Conservation (phyloP, 345 rosid genomes). For the Syzygium aqueum region DNA sequence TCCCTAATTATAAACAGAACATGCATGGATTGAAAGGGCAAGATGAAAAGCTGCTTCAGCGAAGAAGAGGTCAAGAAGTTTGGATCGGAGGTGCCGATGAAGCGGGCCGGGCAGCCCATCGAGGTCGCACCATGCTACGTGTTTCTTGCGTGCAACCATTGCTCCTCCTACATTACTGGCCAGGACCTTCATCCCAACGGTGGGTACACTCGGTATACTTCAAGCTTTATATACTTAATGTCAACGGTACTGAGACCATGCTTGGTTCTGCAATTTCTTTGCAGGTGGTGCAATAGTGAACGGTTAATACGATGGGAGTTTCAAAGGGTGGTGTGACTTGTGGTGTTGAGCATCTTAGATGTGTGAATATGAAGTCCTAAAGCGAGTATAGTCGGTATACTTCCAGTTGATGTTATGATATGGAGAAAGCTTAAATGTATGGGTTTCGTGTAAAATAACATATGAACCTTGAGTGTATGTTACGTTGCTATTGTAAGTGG, state of each 20-base stretch:
- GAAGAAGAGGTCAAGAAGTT: slow-evolving; percentile 38
- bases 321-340: background rate
- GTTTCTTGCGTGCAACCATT: slow-evolving; percentile 64
- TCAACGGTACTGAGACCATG: background rate
- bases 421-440: background rate
- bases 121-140: slow-evolving; percentile 69
- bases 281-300: slow-evolving; percentile 45
- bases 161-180: slow-evolving; percentile 78
- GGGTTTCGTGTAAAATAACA: background rate
- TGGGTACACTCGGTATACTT: background rate
- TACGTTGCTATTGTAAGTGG: background rate
- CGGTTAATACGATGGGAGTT: slow-evolving; percentile 9
- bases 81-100: slow-evolving; percentile 55
- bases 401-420: background rate
- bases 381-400: background rate
- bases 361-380: background rate
- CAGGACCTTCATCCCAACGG: slow-evolving; percentile 82
- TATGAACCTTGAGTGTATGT: background rate
- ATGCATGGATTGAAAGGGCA: too few species aligned
- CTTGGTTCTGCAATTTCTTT: background rate
- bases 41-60: background rate
- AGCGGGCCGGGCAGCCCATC: slow-evolving; percentile 71
- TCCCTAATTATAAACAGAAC: too few species aligned
- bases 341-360: background rate
- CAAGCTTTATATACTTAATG: background rate